Conservation (phyloP, 1,139 yeast genomes). For the Taiozyma onychis region DNA sequence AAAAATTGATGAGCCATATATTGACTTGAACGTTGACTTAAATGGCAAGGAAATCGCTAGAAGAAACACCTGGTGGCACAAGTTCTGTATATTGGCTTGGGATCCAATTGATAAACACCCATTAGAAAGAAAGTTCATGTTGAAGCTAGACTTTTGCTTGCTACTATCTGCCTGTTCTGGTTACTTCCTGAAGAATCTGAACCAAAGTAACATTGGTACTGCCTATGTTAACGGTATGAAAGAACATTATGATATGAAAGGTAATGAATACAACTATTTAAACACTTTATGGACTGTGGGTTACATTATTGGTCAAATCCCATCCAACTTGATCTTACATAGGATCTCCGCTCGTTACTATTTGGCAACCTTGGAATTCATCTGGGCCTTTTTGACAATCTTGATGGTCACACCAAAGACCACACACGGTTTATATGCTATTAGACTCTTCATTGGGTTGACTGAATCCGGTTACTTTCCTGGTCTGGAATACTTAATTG, state of each 20-base stretch:
- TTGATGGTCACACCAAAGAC: slow-evolving; percentile 40
- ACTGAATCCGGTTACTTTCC: slow-evolving; percentile 60
- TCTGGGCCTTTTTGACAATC: slow-evolving; percentile 54
- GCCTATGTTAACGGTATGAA: slow-evolving; percentile 59
- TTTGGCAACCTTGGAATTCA: slow-evolving; percentile 46
- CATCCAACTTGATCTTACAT: slow-evolving; percentile 51
- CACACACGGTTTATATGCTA: slow-evolving; percentile 44
- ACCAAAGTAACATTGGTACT: slow-evolving; percentile 43
- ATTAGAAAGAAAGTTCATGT: slow-evolving; percentile 35
- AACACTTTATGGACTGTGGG: slow-evolving; percentile 58
- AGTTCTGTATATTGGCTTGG: slow-evolving; percentile 14
- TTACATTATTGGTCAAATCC: slow-evolving; percentile 53
- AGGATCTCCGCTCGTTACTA: slow-evolving; percentile 48
- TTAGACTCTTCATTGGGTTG: slow-evolving; percentile 53
- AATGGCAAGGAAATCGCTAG: slow-evolving; percentile 12
- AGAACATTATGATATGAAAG: slow-evolving; percentile 44
- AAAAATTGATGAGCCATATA: slow-evolving; percentile 10
- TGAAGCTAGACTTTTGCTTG: slow-evolving; percentile 41
- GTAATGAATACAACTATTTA: slow-evolving; percentile 49
- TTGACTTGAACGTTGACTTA: slow-evolving; percentile 12
- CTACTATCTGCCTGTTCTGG: slow-evolving; percentile 41
- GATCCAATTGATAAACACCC: slow-evolving; percentile 47
- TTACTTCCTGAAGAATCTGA: slow-evolving; percentile 35
- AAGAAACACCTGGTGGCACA: slow-evolving; percentile 19
- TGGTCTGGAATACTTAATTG: slow-evolving; percentile 36